A percentile compares a stretch with the other conserved stretches of the same genome.
Evolutionary conservation across 257 asterid species (phyloP).

Genomic region (Solanum paucissectum): DNA sequence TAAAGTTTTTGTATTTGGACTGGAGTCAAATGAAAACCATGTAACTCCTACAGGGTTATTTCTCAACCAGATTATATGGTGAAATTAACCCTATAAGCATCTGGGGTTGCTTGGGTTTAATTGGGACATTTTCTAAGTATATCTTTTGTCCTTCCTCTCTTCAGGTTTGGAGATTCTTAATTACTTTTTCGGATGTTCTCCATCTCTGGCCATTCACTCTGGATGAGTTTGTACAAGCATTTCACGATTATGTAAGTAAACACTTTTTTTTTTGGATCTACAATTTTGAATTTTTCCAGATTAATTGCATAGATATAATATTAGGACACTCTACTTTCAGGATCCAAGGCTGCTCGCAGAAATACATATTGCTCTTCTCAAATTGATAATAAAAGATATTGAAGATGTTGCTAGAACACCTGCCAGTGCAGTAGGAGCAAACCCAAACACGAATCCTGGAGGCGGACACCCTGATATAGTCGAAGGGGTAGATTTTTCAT

Average conservation of each 20-base stretch:
- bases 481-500: conserved; percentile 60
- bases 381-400: conserved; percentile 61
- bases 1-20: neutral
- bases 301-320: neutral
- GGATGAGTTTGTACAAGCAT: conserved; percentile 75
- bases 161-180: conserved; percentile 88
- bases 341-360: conserved; percentile 83
- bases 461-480: conserved; percentile 78
- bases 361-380: conserved; percentile 71
- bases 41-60: neutral
- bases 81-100: neutral
- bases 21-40: neutral
- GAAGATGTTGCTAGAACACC: conserved; percentile 77
- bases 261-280: neutral
- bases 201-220: conserved; percentile 90
- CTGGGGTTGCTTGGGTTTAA: neutral
- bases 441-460: conserved; percentile 45
- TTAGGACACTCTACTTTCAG: conserved; percentile 20
- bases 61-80: neutral
- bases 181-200: conserved; percentile 79
- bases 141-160: neutral
- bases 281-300: neutral
- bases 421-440: conserved; percentile 26
- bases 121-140: neutral
- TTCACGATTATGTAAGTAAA: conserved; percentile 59